phyloP scores from a whole-genome alignment of 2,329 filamentous ascomycete species.

The Trichoderma koningiopsis region DNA sequence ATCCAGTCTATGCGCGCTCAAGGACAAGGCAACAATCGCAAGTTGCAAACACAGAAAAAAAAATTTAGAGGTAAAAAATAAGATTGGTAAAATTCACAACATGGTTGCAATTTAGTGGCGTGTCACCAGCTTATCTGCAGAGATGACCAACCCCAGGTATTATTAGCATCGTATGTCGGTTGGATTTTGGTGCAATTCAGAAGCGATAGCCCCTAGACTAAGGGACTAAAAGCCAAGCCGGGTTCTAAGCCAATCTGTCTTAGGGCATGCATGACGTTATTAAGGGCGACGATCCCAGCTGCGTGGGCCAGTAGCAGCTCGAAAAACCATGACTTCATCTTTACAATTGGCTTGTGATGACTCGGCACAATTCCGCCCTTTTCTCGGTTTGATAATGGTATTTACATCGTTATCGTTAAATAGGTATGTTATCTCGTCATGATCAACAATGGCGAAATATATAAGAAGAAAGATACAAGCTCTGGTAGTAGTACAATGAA shows the following conservation, averaged over 20 bases:
- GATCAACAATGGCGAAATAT: constrained; percentile 1
- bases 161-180: background rate
- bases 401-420: constrained; percentile 8
- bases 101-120: background rate
- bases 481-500: constrained; percentile 14
- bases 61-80: background rate
- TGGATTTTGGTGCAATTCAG: background rate
- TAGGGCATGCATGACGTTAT: constrained; percentile 4
- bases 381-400: background rate
- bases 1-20: background rate
- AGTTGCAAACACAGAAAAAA: background rate
- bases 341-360: background rate
- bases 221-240: background rate
- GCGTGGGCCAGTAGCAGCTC: background rate
- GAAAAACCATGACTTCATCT: background rate
- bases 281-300: background rate
- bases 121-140: constrained; percentile 1
- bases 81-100: background rate
- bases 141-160: background rate
- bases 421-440: background rate
- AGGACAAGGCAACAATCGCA: background rate
- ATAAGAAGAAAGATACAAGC: background rate
- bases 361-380: background rate
- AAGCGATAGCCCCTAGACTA: background rate
- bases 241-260: background rate